Conservation (phyloP, 148 eudicot species). For the Polygonum maritimum region DNA sequence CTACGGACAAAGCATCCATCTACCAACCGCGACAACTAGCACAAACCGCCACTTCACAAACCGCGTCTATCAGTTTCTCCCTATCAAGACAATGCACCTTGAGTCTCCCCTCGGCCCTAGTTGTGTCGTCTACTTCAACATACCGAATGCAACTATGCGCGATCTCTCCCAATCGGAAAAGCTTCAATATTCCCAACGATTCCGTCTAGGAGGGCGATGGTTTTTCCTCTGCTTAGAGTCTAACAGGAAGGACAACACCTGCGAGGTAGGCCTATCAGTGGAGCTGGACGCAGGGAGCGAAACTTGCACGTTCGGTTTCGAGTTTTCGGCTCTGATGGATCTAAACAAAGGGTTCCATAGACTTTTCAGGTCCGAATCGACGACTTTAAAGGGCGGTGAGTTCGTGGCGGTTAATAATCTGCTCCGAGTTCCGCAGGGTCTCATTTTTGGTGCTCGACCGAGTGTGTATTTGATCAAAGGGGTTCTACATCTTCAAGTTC, state of each 20-base stretch:
- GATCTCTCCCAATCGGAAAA: not conserved
- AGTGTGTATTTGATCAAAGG: not conserved
- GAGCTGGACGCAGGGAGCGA: no score
- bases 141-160: not conserved
- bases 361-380: not conserved
- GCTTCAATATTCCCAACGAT: not conserved
- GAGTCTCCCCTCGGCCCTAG: not conserved
- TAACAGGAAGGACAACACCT: no score
- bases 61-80: not conserved
- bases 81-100: not conserved
- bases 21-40: conserved; percentile 16
- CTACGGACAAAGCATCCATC: not conserved
- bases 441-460: no score
- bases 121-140: not conserved
- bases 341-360: not conserved
- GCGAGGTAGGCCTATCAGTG: no score
- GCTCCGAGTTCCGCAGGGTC: not conserved
- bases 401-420: not conserved
- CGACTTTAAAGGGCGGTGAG: no score
- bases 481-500: not conserved
- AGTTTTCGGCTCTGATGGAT: not conserved
- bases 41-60: conserved; percentile 24
- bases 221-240: no score
- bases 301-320: not conserved
- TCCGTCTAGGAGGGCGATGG: not conserved